Evolutionary conservation across 352 stramenopile species (phyloP).

Genomic region (Globisporangium orthogonon): DNA sequence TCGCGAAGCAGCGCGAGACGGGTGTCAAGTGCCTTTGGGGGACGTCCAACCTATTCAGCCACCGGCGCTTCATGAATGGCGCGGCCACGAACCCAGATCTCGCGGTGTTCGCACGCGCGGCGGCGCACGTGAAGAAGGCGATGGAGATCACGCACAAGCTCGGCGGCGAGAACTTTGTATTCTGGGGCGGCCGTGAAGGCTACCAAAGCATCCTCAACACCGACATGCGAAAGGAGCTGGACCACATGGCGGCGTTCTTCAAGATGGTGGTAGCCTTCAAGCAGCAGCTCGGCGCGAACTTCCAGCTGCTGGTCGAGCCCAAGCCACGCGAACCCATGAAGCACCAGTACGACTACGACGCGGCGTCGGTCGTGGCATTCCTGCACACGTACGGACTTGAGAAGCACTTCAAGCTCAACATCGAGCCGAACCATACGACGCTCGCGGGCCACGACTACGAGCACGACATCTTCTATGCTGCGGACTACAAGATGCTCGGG

Average conservation of each 20-base stretch:
- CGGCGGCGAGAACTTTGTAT: conserved; percentile 82
- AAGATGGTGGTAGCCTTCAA: conserved; percentile 81
- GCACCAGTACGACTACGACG: conserved; percentile 89
- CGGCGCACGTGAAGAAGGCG: conserved; percentile 78
- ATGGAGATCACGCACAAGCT: conserved; percentile 83
- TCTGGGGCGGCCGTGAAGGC: conserved; percentile 81
- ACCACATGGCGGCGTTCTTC: conserved; percentile 81
- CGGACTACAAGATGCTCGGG: conserved; percentile 69
- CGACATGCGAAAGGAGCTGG: conserved; percentile 64
- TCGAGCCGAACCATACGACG: conserved; percentile 86
- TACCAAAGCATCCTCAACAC: conserved; percentile 82
- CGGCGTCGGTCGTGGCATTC: conserved; percentile 81
- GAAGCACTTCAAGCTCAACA: conserved; percentile 86
- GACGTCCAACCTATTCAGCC: conserved; percentile 76
- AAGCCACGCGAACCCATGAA: conserved; percentile 85
- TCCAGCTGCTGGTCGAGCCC: conserved; percentile 80
- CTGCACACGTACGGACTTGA: conserved; percentile 67
- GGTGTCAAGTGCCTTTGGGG: conserved; percentile 77
- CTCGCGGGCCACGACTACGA: conserved; percentile 82
- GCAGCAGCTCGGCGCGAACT: conserved; percentile 55
- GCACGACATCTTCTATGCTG: conserved; percentile 78
- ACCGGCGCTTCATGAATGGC: conserved; percentile 83
- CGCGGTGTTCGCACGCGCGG: conserved; percentile 71
- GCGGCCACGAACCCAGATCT: conserved; percentile 79
- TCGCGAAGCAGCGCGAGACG: conserved; percentile 60